Evolutionary conservation across 352 stramenopile genomes (phyloP), one percentile per base, ranked within the genome.

Genomic region (Globisporangium takayamanum): DNA sequence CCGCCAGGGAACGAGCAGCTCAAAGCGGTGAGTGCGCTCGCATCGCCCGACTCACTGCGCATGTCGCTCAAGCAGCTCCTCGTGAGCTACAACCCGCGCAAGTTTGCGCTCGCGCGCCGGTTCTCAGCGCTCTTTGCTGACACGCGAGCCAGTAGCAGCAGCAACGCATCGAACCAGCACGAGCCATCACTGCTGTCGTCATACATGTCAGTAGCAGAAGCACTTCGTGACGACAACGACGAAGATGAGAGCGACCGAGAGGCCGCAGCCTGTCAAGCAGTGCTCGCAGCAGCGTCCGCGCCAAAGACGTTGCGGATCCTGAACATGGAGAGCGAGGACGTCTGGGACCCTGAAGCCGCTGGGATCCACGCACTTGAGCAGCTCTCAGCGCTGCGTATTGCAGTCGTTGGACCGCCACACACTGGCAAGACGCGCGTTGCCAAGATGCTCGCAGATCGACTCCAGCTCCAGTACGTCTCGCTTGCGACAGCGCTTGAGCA

Each of bases 31-130:
- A 66, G 67, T 14, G 76, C 73, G 7, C 63, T 89, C 4, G 53
- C 65, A 50, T 67, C 68, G 36, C 78, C 78, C 4, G 66, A 91
- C 48, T 67, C 71, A 22, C 70, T 74, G 37, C 58, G 47, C 15
- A 85, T 89, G 80, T 91, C 80, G 36, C 76, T 91, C 57, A 91
- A 89, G 54, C 76, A 91, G 63, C 64, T 91, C 12, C 60, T 91
- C 52, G 56, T 91, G 26, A 66, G 66, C 67, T 88, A 87, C 63
- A 91, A 87, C 61, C 78, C 80, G 37, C 73, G 78, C 22, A 91
- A 90, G 65, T 80, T 87, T 22, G 70, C 76, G 30, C 74, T 90
- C 49, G 82, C 78, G 12, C 76, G 80, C 51, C 73, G 76, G 39
- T 88, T 90, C 59, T 74, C 80, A 11, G 57, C 71, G 45, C 68